These are phyloP conservation scores for Magnaporthiopsis poae DNA, from an alignment of 2,329 filamentous ascomycete species.

Conservation along the genomic window DNA sequence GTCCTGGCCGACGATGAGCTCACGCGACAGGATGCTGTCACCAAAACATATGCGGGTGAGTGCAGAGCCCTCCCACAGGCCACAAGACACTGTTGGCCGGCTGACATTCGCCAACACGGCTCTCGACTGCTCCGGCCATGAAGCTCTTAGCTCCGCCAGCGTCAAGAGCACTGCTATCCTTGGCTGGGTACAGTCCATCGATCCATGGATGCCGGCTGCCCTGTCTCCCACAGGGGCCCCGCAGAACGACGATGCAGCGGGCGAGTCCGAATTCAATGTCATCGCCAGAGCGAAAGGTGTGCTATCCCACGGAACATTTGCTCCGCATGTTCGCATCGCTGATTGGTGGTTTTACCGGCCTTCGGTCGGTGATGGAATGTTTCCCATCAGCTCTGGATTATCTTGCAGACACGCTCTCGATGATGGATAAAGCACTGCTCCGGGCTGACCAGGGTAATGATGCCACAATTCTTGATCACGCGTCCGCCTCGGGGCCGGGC, in stretches of 20 bases:
- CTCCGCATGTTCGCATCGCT: background rate
- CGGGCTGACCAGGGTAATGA: slow-evolving; percentile 39
- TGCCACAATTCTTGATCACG: background rate
- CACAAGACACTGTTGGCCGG: background rate
- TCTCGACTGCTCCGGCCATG: background rate
- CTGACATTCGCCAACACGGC: background rate
- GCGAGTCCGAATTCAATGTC: slow-evolving; percentile 31
- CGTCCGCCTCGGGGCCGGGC: background rate
- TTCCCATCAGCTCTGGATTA: slow-evolving; percentile 42
- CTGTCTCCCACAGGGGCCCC: slow-evolving; percentile 6
- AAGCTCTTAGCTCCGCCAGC: slow-evolving; percentile 14
- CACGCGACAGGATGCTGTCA: slow-evolving; percentile 11
- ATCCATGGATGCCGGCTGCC: slow-evolving; percentile 25
- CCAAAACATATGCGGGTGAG: slow-evolving; percentile 15
- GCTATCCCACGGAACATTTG: background rate
- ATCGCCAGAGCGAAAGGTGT: slow-evolving; percentile 44
- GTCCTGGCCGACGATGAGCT: slow-evolving; percentile 17
- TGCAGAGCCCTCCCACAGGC: background rate
- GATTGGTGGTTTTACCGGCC: background rate
- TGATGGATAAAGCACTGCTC: slow-evolving; percentile 35
- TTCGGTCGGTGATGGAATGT: background rate
- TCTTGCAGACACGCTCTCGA: slow-evolving; percentile 41
- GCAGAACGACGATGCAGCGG: slow-evolving; percentile 15
- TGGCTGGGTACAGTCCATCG: slow-evolving; percentile 19
- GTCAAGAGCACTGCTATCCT: slow-evolving; percentile 16